These are phyloP conservation scores for Circinella umbellata DNA, from an alignment of 371 early-diverging fungal genomes.

Conservation along the genomic window DNA sequence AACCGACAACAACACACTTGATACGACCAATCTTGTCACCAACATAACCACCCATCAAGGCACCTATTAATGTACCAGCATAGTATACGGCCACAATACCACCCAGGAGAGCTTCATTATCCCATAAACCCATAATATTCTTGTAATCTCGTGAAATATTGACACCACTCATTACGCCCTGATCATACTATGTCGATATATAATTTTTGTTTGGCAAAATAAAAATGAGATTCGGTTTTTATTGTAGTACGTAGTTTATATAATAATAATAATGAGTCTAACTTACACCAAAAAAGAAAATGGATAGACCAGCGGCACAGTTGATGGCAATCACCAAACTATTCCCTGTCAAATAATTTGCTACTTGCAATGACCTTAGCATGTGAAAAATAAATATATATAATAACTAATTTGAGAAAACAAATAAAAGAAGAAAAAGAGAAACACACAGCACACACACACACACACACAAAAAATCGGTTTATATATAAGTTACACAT, in stretches of 20 bases:
- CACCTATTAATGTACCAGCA: constrained; percentile 24
- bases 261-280: no score
- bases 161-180: constrained; percentile 52
- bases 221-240: no score
- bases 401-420: no score
- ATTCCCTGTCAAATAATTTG: constrained; percentile 15
- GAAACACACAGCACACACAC: not conserved
- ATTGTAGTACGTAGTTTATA: no score
- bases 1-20: constrained; percentile 28
- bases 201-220: no score
- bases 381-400: not conserved
- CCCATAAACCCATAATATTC: constrained; percentile 34
- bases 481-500: not conserved
- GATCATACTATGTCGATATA: constrained; percentile 33
- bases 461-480: not conserved
- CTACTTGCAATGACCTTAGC: not conserved
- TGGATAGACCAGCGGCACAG: constrained; percentile 46
- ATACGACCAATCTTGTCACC: constrained; percentile 32
- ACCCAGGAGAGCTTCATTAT: constrained; percentile 41
- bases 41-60: constrained; percentile 18
- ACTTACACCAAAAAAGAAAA: constrained; percentile 56
- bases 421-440: not conserved
- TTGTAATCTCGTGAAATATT: constrained; percentile 44
- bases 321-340: constrained; percentile 39
- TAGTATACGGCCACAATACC: constrained; percentile 26